These are phyloP conservation scores for Teratosphaeria viscida DNA, from an alignment of 2,329 filamentous ascomycete species.

Conservation along the genomic window DNA sequence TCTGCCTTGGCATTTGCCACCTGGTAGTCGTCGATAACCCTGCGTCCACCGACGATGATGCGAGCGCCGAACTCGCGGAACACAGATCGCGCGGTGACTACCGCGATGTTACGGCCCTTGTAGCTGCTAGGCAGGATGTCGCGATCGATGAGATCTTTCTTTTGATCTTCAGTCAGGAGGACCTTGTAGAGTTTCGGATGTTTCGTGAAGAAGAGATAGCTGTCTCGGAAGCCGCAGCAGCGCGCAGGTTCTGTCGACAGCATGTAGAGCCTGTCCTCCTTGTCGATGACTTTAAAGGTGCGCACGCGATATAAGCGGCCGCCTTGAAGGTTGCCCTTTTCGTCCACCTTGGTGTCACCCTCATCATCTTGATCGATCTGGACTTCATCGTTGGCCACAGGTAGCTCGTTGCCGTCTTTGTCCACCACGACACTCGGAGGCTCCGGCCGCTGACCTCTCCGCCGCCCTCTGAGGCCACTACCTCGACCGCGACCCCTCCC, in stretches of 20 bases:
- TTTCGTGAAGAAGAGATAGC: conserved; percentile 98
- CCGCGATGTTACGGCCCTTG: conserved; percentile 93
- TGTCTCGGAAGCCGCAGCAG: conserved; percentile 94
- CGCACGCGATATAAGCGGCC: conserved; percentile 90
- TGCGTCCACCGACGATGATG: conserved; percentile 84
- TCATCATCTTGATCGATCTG: conserved; percentile 76
- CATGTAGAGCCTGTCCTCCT: conserved; percentile 88
- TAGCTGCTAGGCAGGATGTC: conserved; percentile 96
- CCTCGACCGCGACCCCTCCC: conserved; percentile 31
- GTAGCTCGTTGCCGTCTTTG: conserved; percentile 84
- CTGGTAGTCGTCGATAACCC: conserved; percentile 82
- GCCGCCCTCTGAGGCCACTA: conserved; percentile 60
- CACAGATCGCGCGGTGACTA: conserved; percentile 90
- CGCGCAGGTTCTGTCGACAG: conserved; percentile 93
- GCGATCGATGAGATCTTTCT: conserved; percentile 88
- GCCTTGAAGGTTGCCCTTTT: conserved; percentile 68
- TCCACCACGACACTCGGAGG: conserved; percentile 78
- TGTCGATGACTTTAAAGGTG: conserved; percentile 80
- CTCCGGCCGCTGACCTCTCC: conserved; percentile 58
- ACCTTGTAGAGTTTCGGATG: conserved; percentile 96
- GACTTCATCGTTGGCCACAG: conserved; percentile 86
- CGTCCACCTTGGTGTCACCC: conserved; percentile 89
- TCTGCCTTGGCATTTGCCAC: conserved; percentile 63
- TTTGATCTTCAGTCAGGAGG: conserved; percentile 94
- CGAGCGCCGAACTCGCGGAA: conserved; percentile 93